Evolutionary conservation across 176 grass and related monocot species (phyloP).

Genomic region (Oryza officinalis): DNA sequence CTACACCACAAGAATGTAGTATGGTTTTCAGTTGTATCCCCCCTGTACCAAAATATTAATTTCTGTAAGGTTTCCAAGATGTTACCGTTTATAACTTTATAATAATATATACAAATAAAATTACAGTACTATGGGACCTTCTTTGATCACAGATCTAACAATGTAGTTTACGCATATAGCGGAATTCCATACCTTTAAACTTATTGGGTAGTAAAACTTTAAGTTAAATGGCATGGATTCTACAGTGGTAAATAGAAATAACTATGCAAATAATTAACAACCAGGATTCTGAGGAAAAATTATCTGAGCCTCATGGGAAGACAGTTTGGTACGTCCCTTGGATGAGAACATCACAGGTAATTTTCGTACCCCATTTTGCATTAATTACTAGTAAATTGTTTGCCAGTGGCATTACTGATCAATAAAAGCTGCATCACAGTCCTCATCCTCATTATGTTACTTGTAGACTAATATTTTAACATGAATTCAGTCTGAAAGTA

Average conservation of each 20-base stretch:
- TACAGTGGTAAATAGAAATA: background rate
- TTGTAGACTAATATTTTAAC: background rate
- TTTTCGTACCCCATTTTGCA: background rate
- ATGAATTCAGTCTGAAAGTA: conserved; percentile 18
- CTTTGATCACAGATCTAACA: background rate
- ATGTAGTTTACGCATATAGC: background rate
- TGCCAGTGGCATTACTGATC: background rate
- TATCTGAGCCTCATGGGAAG: background rate
- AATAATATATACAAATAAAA: background rate
- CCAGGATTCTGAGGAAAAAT: background rate
- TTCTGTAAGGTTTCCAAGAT: background rate
- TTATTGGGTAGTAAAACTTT: background rate
- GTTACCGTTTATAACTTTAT: background rate
- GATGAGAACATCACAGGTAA: background rate
- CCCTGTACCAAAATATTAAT: background rate
- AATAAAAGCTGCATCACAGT: conserved; percentile 18
- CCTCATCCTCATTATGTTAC: background rate
- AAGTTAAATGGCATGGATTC: background rate
- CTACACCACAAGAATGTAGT: background rate
- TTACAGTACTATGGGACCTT: background rate
- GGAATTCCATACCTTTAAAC: background rate
- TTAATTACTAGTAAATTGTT: conserved; percentile 1
- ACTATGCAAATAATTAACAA: background rate
- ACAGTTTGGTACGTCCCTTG: background rate
- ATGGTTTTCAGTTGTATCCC: background rate